Evolutionary conservation across 208 protist genomes (phyloP), one percentile per base, ranked within the genome.

Genomic region (Acanthamoeba castellanii): DNA sequence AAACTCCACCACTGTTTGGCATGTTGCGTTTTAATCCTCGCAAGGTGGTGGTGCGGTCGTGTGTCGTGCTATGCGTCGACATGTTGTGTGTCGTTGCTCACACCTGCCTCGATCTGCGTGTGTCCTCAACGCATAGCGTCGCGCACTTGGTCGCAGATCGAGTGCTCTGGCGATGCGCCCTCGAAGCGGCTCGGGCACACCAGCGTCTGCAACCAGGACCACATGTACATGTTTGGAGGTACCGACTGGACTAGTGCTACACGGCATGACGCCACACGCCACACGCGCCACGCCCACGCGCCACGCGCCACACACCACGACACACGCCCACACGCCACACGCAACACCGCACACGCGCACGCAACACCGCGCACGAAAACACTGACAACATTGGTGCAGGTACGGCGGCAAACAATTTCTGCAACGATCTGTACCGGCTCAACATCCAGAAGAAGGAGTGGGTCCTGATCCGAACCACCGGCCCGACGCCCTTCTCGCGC

Each of bases 181-280:
- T 95, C 94, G 18, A 66, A 72, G 30, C 16, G 94, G 50, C 94
- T 94, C 27, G 85, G 66, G 57, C 50, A 45, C 32, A 55, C 30
- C 1, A 34, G 52, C 52, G 70, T 85, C 5, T 30, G 70, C 8
- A 81, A 95, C 16, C 55, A 85, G 11, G 55, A 87, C 45, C 16
- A 5, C 25, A 32, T 95, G 25, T 95, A 94, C 55, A 55, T 94
- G 2, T 93, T 95, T 70, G 94, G 87, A 45, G 94, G 94, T 42
- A 25, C 42, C 45, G 13, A 22, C 55, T 16, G 0, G n/a, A n/a
- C n/a, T n/a, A n/a, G n/a, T n/a, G 55, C 55, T 7, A 22, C 50
- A 55, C 13, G 55, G 18, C 45, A 59, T 1, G 2, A 59, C 20
- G 37, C 37, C 1, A 18, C 50, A 55, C 50, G 50, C 50, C 0